Evolutionary conservation across 2,329 filamentous ascomycete genomes (phyloP).

Genomic region (Scytalidium lignicola): DNA sequence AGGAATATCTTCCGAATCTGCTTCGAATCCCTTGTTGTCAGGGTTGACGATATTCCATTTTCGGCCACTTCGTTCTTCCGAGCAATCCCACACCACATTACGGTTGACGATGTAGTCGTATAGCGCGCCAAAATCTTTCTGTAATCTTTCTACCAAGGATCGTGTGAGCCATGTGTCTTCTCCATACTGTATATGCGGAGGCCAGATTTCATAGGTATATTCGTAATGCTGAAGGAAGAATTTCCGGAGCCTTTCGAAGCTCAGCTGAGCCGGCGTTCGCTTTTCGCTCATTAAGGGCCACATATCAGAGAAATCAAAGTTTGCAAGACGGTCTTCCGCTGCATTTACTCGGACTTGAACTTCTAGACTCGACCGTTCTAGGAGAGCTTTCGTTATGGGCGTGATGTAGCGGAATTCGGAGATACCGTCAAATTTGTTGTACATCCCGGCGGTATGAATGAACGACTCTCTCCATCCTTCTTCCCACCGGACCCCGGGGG

Average conservation of each 20-base stretch:
- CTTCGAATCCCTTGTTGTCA: constrained; percentile 40
- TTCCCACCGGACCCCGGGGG: constrained; percentile 53
- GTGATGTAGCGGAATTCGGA: constrained; percentile 55
- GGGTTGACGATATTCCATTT: constrained; percentile 60
- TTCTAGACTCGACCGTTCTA: constrained; percentile 57
- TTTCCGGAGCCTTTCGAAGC: constrained; percentile 54
- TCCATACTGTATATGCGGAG: constrained; percentile 37
- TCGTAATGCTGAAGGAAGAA: constrained; percentile 58
- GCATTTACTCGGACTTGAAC: constrained; percentile 57
- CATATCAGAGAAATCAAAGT: constrained; percentile 57
- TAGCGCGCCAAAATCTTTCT: constrained; percentile 61
- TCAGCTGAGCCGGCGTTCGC: constrained; percentile 32
- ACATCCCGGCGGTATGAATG: constrained; percentile 62
- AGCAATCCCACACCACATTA: constrained; percentile 60
- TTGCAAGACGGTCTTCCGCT: constrained; percentile 54
- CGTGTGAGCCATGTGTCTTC: constrained; percentile 58
- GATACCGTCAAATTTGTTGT: constrained; percentile 42
- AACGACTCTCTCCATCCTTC: constrained; percentile 66
- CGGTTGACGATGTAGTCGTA: constrained; percentile 69
- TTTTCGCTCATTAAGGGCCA: constrained; percentile 43
- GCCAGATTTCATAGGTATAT: constrained; percentile 55
- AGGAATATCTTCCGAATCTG: constrained; percentile 49
- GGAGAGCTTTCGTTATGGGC: constrained; percentile 55
- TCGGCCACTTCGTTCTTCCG: constrained; percentile 53
- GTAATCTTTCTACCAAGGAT: constrained; percentile 49